phyloP scores from a whole-genome alignment of 495 filamentous ascomycete genomes.

The Xylaria palmicola region DNA sequence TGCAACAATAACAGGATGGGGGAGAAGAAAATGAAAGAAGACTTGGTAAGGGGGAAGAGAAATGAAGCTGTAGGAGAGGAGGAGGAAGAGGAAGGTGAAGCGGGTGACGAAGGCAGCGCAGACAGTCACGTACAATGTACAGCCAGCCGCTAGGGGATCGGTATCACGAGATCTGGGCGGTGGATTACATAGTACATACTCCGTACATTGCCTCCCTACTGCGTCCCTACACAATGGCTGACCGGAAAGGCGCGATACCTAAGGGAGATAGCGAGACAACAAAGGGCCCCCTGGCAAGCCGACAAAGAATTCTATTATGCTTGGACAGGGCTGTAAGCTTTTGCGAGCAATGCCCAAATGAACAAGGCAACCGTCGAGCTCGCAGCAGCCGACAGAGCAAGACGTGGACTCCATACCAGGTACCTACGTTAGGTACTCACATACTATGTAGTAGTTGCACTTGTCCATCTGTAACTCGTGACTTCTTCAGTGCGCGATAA shows the following conservation, averaged over 20 bases:
- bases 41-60: background rate
- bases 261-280: background rate
- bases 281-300: background rate
- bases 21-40: background rate
- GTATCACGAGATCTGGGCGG: conserved; percentile 16
- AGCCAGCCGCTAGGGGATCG: background rate
- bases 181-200: conserved; percentile 2
- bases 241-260: conserved; percentile 4
- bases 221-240: background rate
- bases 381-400: background rate
- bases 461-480: conserved; percentile 25
- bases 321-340: background rate
- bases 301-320: background rate
- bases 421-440: too few relatives aligned
- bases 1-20: background rate
- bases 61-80: conserved; percentile 1
- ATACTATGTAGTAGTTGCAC: conserved; percentile 7
- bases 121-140: conserved; percentile 16
- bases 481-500: conserved; percentile 35
- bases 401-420: too few relatives aligned
- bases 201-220: background rate
- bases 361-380: background rate
- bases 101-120: conserved; percentile 13
- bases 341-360: background rate
- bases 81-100: conserved; percentile 20